A percentile compares a stretch with the other conserved stretches of the same genome.
These are phyloP conservation scores for Podospora australis DNA, from an alignment of 495 filamentous ascomycete genomes.

Conservation along the genomic window DNA sequence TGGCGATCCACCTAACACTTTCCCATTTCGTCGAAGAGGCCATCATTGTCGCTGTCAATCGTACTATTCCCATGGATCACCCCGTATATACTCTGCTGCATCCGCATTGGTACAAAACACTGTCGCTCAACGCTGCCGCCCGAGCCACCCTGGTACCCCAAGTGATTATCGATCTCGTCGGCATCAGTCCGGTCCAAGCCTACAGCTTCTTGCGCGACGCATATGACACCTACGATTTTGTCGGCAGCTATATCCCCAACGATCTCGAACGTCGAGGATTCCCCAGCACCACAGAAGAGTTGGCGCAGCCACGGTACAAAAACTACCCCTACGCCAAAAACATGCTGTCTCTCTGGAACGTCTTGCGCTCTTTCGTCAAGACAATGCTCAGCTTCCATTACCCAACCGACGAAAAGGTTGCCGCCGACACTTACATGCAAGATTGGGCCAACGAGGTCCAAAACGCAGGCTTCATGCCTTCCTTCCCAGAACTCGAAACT, in stretches of 20 bases:
- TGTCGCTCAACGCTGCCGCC: conserved; percentile 44
- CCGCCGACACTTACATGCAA: conserved; percentile 25
- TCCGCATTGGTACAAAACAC: conserved; percentile 46
- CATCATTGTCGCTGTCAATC: conserved; percentile 41
- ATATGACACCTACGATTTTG: conserved; percentile 37
- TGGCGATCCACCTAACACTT: conserved; percentile 38
- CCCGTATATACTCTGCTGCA: conserved; percentile 33
- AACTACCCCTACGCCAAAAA: conserved; percentile 45
- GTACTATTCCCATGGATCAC: conserved; percentile 33
- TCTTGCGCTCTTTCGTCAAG: conserved; percentile 31
- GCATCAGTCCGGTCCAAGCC: conserved; percentile 23
- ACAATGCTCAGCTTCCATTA: conserved; percentile 22
- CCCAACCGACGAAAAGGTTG: conserved; percentile 21
- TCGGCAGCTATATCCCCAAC: conserved; percentile 38
- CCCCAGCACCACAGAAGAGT: conserved; percentile 26
- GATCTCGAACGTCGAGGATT: conserved; percentile 41
- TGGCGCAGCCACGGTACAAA: conserved; percentile 32
- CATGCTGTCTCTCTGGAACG: conserved; percentile 35
- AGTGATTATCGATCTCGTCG: conserved; percentile 35
- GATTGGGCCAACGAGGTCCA: conserved; percentile 35
- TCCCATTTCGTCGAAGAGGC: conserved; percentile 45
- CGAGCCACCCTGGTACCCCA: conserved; percentile 39
- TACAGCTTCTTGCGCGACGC: conserved; percentile 26
- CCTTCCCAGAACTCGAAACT: conserved; percentile 66
- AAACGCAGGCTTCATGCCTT: conserved; percentile 23